phyloP scores from a whole-genome alignment of 192 early-diverging fungal genomes.

The Powellomyces hirtus region DNA sequence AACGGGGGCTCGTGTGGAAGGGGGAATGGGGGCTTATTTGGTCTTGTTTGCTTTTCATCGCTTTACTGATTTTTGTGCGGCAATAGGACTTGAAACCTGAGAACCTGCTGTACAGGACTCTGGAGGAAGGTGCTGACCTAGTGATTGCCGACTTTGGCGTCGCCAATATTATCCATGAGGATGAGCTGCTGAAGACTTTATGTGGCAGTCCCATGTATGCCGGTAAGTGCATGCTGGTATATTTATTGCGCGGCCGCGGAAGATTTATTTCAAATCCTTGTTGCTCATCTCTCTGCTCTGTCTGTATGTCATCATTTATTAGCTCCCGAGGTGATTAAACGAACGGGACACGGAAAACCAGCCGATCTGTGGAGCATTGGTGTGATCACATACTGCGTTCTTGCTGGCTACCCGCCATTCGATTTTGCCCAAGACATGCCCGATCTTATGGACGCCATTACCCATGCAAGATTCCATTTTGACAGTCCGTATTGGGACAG shows the following conservation, averaged over 20 bases:
- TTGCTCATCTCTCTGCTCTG: too few species aligned
- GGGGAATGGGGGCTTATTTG: too few species aligned
- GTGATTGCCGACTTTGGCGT: conserved; percentile 60
- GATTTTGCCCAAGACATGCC: conserved; percentile 48
- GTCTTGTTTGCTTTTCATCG: neutral
- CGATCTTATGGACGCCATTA: conserved; percentile 51
- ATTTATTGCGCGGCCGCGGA: neutral
- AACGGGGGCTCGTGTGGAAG: too few species aligned
- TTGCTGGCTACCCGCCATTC: conserved; percentile 84
- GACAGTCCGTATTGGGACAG: conserved; percentile 71
- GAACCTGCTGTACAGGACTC: conserved; percentile 46
- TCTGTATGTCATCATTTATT: conserved; percentile 12
- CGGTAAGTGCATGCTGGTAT: too few species aligned
- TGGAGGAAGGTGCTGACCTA: conserved; percentile 30
- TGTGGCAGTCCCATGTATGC: conserved; percentile 56
- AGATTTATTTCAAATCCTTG: neutral
- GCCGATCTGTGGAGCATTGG: conserved; percentile 91
- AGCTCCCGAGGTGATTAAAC: conserved; percentile 77
- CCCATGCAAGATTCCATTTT: conserved; percentile 63
- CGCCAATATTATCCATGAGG: conserved; percentile 47
- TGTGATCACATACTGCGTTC: conserved; percentile 81
- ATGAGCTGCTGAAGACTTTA: conserved; percentile 46
- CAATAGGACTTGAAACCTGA: conserved; percentile 47
- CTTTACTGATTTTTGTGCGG: too few species aligned
- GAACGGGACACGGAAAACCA: conserved; percentile 55